phyloP scores from a whole-genome alignment of 1,284 basidiomycete genomes.

The Vanrija pseudolonga region DNA sequence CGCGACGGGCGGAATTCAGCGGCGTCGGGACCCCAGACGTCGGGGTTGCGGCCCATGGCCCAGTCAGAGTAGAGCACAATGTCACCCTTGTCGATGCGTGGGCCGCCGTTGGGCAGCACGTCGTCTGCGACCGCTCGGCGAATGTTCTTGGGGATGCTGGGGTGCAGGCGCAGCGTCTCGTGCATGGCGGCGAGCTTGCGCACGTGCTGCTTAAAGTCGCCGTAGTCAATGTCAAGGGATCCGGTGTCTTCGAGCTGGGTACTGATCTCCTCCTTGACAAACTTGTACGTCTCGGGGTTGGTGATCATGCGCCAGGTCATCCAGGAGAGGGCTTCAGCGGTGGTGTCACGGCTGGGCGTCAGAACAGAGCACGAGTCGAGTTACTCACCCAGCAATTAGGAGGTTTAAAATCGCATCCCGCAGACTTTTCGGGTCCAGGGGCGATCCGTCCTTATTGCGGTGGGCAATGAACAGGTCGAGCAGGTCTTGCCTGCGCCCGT shows the following conservation, averaged over 20 bases:
- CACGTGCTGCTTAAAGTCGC: not conserved
- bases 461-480: not conserved
- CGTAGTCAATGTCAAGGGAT: not conserved
- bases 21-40: not conserved
- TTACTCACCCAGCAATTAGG: not conserved
- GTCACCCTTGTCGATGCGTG: conserved; percentile 1
- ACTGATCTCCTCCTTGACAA: not conserved
- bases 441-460: not conserved
- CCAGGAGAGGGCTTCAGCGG: not conserved
- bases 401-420: not conserved
- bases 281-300: not conserved
- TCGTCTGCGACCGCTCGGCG: not conserved
- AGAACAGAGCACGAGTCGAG: too few species aligned
- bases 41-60: not conserved
- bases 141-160: not conserved
- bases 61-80: not conserved
- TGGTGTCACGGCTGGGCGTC: not conserved
- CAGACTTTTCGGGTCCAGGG: not conserved
- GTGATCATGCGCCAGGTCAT: not conserved
- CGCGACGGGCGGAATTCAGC: not conserved
- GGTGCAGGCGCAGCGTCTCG: not conserved
- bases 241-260: not conserved
- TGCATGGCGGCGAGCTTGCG: not conserved
- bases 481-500: not conserved
- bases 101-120: not conserved